Conservation (phyloP, 139 green algal species). For the Astrephomene gubernaculifera region DNA sequence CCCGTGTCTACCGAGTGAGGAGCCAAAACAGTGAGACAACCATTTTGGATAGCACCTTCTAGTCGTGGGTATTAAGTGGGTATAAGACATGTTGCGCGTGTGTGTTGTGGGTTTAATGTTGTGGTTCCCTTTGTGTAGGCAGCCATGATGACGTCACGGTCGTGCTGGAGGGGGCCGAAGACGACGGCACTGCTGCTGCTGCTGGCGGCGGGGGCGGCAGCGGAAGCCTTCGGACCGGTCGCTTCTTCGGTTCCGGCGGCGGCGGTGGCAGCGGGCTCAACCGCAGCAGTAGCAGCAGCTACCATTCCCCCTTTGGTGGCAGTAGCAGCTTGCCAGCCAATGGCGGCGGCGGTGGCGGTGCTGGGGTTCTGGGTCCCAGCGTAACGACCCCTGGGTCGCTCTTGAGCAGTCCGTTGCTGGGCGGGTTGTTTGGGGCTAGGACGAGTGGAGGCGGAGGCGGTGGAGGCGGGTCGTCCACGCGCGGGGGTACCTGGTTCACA, state of each 20-base stretch:
- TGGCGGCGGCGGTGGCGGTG: neutral
- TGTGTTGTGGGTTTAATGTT: too few relatives aligned
- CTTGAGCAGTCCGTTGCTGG: neutral
- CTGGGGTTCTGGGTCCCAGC: neutral
- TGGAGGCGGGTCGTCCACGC: too few relatives aligned
- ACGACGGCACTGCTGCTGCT: neutral
- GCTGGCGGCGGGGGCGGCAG: neutral
- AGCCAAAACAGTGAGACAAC: too few relatives aligned
- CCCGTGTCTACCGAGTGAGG: slow-evolving; percentile 23
- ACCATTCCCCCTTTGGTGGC: neutral
- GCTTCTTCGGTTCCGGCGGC: neutral
- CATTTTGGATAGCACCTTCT: too few relatives aligned
- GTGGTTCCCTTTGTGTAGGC: neutral
- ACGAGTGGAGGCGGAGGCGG: neutral
- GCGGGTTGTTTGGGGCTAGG: neutral
- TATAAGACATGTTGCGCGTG: too few relatives aligned
- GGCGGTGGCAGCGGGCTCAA: neutral
- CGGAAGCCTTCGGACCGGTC: too few relatives aligned
- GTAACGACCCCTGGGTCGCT: neutral
- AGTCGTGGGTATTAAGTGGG: too few relatives aligned
- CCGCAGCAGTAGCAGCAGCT: neutral
- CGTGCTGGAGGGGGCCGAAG: slow-evolving; percentile 22
- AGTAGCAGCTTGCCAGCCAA: too few relatives aligned
- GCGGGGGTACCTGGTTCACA: too few relatives aligned
- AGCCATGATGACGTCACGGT: slow-evolving; percentile 34